These are phyloP conservation scores for Dictyostelium capitatum DNA, from an alignment of 78 protist genomes.

Conservation along the genomic window DNA sequence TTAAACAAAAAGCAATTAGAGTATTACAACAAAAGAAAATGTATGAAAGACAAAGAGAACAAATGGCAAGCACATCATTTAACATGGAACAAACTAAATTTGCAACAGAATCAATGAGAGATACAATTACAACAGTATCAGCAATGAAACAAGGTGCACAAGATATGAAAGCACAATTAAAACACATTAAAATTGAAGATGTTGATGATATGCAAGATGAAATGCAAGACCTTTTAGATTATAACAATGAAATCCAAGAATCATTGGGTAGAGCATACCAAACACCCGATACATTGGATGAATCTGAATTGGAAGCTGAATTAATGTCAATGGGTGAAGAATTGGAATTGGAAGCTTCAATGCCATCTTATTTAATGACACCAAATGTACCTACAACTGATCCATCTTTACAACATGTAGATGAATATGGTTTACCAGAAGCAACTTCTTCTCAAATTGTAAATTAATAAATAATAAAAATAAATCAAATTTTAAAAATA, in stretches of 20 bases:
- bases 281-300: constrained; percentile 86
- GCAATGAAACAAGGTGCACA: constrained; percentile 89
- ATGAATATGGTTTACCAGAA: constrained; percentile 87
- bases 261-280: constrained; percentile 86
- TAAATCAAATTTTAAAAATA: too few species aligned
- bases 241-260: constrained; percentile 87
- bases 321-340: constrained; percentile 85
- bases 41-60: constrained; percentile 90
- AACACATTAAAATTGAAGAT: constrained; percentile 82
- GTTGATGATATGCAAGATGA: constrained; percentile 91
- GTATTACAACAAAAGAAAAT: constrained; percentile 83
- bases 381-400: constrained; percentile 70
- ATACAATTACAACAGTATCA: constrained; percentile 80
- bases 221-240: constrained; percentile 87
- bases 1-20: constrained; percentile 86
- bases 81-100: constrained; percentile 91
- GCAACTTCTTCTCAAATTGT: constrained; percentile 9
- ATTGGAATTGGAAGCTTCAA: constrained; percentile 39
- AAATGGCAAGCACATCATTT: constrained; percentile 86
- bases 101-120: constrained; percentile 85
- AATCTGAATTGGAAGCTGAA: constrained; percentile 90
- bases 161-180: constrained; percentile 84
- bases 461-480: constrained; percentile 17
- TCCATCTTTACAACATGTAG: constrained; percentile 34
- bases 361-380: constrained; percentile 66